Evolutionary conservation across 1,284 basidiomycete species (phyloP).

Genomic region (Ustilago loliicola): DNA sequence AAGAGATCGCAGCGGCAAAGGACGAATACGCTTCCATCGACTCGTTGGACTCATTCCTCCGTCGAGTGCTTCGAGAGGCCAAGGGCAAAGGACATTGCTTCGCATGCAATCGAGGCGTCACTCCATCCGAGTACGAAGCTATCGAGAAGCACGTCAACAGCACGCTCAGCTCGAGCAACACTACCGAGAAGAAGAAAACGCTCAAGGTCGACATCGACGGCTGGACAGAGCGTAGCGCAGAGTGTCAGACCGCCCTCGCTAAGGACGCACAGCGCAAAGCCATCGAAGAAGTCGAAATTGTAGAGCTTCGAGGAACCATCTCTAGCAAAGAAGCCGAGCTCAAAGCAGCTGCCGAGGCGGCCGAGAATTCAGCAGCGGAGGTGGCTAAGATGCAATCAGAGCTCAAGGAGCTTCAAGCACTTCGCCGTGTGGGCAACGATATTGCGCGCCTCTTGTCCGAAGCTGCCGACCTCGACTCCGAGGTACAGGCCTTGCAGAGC

Average conservation of each 20-base stretch:
- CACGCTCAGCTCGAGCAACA: conserved; percentile 62
- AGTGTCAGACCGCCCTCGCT: conserved; percentile 78
- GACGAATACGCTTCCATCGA: conserved; percentile 68
- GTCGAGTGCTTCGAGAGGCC: conserved; percentile 77
- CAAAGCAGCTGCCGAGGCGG: conserved; percentile 59
- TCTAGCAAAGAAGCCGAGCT: conserved; percentile 73
- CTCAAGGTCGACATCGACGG: conserved; percentile 78
- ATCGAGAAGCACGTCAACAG: conserved; percentile 68
- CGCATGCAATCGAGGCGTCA: conserved; percentile 81
- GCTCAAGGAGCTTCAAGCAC: conserved; percentile 46
- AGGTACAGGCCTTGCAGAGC: conserved; percentile 50
- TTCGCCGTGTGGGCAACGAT: conserved; percentile 51
- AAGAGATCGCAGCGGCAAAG: conserved; percentile 72
- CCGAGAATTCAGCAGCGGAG: conserved; percentile 48
- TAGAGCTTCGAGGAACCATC: conserved; percentile 77
- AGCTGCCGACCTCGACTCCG: conserved; percentile 33
- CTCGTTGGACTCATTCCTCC: conserved; percentile 75
- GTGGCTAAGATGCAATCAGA: conserved; percentile 41
- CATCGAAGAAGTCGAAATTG: conserved; percentile 56
- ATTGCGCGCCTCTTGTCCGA: conserved; percentile 48
- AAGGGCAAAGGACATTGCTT: conserved; percentile 80
- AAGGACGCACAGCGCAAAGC: conserved; percentile 56
- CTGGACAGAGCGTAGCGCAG: conserved; percentile 56
- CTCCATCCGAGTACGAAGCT: conserved; percentile 74
- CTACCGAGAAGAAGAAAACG: conserved; percentile 74